These are phyloP conservation scores for Neodidymelliopsis sp. DNA, from an alignment of 2,329 filamentous ascomycete species.

Conservation along the genomic window DNA sequence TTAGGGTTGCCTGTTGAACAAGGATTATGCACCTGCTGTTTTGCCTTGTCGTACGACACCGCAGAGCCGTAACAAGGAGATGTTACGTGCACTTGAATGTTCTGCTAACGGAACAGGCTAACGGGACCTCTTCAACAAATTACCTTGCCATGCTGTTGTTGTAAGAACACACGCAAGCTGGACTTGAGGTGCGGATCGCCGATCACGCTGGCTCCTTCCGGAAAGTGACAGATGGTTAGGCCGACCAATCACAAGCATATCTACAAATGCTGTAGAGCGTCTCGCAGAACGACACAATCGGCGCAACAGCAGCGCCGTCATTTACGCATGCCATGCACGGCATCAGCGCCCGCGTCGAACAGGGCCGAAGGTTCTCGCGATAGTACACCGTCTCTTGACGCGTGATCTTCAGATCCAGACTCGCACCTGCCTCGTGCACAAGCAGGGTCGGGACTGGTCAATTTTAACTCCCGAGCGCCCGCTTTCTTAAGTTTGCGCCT, in stretches of 20 bases:
- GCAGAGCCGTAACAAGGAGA: background rate
- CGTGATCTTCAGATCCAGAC: constrained; percentile 16
- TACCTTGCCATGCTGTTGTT: background rate
- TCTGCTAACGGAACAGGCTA: background rate
- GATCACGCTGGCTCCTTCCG: constrained; percentile 12
- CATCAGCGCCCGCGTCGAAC: constrained; percentile 1
- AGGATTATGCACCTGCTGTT: constrained; percentile 5
- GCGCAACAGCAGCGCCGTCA: constrained; percentile 7
- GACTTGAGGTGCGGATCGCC: background rate
- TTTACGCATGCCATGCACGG: constrained; percentile 9
- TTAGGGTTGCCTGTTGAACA: constrained; percentile 11
- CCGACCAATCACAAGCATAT: constrained; percentile 14
- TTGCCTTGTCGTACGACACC: constrained; percentile 3
- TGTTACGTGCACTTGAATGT: background rate
- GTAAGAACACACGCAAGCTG: constrained; percentile 1
- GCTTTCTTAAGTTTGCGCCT: constrained; percentile 8
- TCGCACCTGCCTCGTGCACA: constrained; percentile 16
- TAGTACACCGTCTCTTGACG: constrained; percentile 12
- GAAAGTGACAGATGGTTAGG: constrained; percentile 1
- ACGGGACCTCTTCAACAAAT: background rate
- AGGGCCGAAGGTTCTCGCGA: constrained; percentile 11
- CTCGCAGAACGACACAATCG: constrained; percentile 1
- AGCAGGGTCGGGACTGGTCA: constrained; percentile 6
- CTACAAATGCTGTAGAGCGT: background rate
- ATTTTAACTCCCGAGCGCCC: constrained; percentile 17